Base-by-base conservation (phyloP, 495 filamentous ascomycete species). In the Neurospora tetraspora region DNA sequence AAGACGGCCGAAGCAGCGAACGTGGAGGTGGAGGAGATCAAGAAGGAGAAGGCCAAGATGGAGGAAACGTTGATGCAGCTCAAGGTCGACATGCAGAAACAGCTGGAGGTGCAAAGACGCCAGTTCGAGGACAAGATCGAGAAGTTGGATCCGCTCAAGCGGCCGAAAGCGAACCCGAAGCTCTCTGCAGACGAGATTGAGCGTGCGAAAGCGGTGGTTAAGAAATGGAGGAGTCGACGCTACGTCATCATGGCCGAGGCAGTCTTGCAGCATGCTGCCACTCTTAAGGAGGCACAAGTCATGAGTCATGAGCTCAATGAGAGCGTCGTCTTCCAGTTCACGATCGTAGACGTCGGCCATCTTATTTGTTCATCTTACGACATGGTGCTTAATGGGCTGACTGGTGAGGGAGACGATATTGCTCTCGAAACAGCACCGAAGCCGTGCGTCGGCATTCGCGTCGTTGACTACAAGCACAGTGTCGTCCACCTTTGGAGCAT, bases 301-400 rank as follows among this genome's bases (percentile, higher is more conserved):
- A 95, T 99, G 92, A 98, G 96, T 82, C 93, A 97, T 73, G 93
- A 94, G 74, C 92, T 99, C 87, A 94, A 96, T 76, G 96, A 97
- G 82, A 89, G 89, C 74, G 91, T 97, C 18, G 92, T 95, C 40
- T 99, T 99, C 82, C 96, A 99, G 81, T 98, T 97, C 79, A 91
- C 93, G 20, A 89, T 98, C 71, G 88, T 98, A 37, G 94, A 96
- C 73, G 85, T 91, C 76, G 96, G 96, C 2, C 94, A 98, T 76
- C 89, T 90, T 68, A 88, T 94, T 78, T 93, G 90, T 72, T 98
- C 96, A 8, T 97, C 93, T 5, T 99, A 99, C 80, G 96, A 99
- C 81, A 90, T 98, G 75, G 94, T 98, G 5, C 84, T 99, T 45
- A 97, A 96, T 76, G 95, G 93, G 23, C 92, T 98, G 20, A 90